Base-by-base conservation (phyloP, 805 yeast species). In the Pichia kluyveri region DNA sequence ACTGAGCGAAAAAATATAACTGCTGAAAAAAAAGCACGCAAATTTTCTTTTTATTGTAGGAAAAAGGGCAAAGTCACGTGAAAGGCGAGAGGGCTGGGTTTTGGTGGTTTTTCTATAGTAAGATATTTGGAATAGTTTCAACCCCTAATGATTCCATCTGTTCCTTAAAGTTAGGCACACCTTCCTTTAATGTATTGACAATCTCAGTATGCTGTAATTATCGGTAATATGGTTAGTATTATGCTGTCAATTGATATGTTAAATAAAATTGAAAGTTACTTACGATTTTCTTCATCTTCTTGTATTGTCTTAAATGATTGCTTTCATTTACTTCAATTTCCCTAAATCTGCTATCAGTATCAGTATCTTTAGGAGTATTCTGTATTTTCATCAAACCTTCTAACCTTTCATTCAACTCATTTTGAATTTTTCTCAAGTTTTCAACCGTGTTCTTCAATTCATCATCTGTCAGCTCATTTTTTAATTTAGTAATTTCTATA, bases 401-500 rank as follows among this genome's bases (percentile, higher is more conserved):
- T 12, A 39, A 39, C 9, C 14, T 26, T 15, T 39, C 11, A 6
- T 23, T 14, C 10, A 23, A 26, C 1, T 23, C 7, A 1, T 17
- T 10, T 6, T 28, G 15, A 11, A 11, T 17, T 28, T 40, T 15
- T 15, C 27, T 40, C 10, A 40, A 40, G 8, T n/a, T 11, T 40
- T 27, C n/a, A 10, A 39, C 8, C 2, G 23, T 23, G 9, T 12
- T 23, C 5, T 12, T 15, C 4, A 40, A 26, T 12, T 40, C 42
- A 5, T 15, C 11, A 28, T 40, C 42, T n/a, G 42, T 40, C 18
- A 26, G 7, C 3, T 27, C 34, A n/a, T 17, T 15, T 30, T 51
- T 44, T 17, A 44, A 18, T 26, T n/a, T 30, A 15, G 40, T 17
- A 26, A 42, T 44, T n/a, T 39, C 53, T 50, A 14, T 38, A 38